Base-by-base conservation (phyloP, 1,139 yeast species). In the Candida sojae region DNA sequence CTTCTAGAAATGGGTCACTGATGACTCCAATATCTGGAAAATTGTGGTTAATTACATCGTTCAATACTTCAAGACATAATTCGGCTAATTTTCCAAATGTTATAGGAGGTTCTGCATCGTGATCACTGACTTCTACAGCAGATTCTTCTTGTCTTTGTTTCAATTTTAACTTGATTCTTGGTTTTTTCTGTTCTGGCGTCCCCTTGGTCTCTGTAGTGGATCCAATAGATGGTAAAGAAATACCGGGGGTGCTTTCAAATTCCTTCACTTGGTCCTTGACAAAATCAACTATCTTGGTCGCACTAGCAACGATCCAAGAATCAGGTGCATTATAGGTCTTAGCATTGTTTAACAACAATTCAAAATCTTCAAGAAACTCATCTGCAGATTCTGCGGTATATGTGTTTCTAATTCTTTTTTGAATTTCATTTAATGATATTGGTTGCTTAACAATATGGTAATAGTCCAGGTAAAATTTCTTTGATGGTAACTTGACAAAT, bases 391-490 rank as follows among this genome's bases (percentile, higher is more conserved):
- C 52, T 9, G 54, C 54, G 0, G 64, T 47, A 51, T 78, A 79
- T 35, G 61, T 67, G 13, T 69, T 69, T 41, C 57, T 65, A 46
- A 69, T 67, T 59, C 74, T 83, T 58, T 64, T 73, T 54, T 74
- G 80, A 39, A 86, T 84, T 55, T 88, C 96, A 43, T 79, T 66
- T 10, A 88, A 63, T 1, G 93, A 83, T 8, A 88, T 79, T 3
- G 96, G 96, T n/a, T 70, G 62, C 26, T 67, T 65, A 33, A 88
- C 82, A 50, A 85, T 73, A 47, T 82, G 79, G 62, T 85, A 88
- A 66, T 92, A 93, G 60, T 88, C 95, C 0, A 97, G 96, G 56
- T 88, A 90, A 36, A 80, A 70, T 56, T 86, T 86, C 60, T 82
- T 86, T 34, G 86, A 77, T 2, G 96, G 97, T 38, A 89, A 70